Percentiles rank a stretch among this genome's conserved stretches.
These are phyloP conservation scores for Xylariales sp. DNA, from an alignment of 2,329 filamentous ascomycete genomes.

Conservation along the genomic window DNA sequence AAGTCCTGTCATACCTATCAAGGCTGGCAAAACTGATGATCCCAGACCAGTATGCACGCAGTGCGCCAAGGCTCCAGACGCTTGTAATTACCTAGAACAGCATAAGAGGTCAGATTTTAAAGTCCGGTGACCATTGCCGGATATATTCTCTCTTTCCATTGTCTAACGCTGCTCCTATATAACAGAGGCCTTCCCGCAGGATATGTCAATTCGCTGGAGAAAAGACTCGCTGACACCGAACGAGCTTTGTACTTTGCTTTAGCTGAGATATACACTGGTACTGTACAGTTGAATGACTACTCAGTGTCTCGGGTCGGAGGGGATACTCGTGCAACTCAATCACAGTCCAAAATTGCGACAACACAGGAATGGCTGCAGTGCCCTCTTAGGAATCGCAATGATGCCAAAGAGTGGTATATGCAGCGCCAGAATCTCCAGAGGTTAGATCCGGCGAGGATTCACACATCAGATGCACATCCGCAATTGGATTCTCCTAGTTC, in stretches of 20 bases:
- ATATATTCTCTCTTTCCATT: conserved; percentile 24
- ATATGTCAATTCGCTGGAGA: conserved; percentile 13
- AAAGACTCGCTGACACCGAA: conserved; percentile 13
- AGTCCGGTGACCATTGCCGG: conserved; percentile 21
- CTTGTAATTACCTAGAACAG: conserved; percentile 26
- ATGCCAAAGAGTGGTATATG: conserved; percentile 3
- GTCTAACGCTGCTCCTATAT: no score
- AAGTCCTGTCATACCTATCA: neutral
- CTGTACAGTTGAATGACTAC: conserved; percentile 27
- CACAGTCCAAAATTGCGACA: conserved; percentile 3
- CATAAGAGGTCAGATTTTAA: conserved; percentile 22
- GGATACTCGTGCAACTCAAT: neutral
- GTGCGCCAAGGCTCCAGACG: conserved; percentile 12
- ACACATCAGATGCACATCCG: neutral
- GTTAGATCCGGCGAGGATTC: neutral
- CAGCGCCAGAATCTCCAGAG: neutral
- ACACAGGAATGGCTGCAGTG: conserved; percentile 2
- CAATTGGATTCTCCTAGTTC: no score
- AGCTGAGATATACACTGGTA: conserved; percentile 14
- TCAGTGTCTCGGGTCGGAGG: neutral
- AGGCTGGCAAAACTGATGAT: neutral
- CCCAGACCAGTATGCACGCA: conserved; percentile 6
- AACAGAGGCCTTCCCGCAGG: conserved; percentile 14
- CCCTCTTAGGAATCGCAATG: neutral
- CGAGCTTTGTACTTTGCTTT: conserved; percentile 12